Base-by-base conservation (phyloP, 2,329 filamentous ascomycete species). In the Apiospora kogelbergensis region DNA sequence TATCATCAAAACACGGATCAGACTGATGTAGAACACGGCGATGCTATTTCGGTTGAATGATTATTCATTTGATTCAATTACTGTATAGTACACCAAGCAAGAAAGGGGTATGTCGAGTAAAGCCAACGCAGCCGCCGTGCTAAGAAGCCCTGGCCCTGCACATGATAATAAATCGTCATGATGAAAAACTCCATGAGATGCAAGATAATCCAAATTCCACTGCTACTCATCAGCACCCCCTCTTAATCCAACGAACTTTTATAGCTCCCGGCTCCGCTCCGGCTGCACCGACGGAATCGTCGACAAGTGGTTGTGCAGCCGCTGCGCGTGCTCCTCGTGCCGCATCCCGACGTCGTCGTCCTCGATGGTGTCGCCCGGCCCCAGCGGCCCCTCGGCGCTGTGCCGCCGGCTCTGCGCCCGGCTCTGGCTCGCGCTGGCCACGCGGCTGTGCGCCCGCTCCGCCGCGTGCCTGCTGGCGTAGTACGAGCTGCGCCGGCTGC, bases 381-480 rank as follows among this genome's bases (percentile, higher is more conserved):
- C 63, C 46, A 44, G 3, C 45, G 63, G 13, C 24, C 48, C 66
- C 40, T 70, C 68, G 22, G 60, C 37, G 42, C 68, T 70, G 46
- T 70, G 68, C 7, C 68, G 63, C 2, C 63, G 26, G 17, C 53
- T 60, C 20, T 30, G 53, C 17, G 30, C 53, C 20, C 63, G 65
- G n/a, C 65, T 66, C 20, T 44, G 24, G 46, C 48, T 66, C 3
- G 66, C 42, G 40, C 69, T 70, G 4, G 67, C 69, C 24, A 68
- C 68, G 3, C 69, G 66, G 42, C 69, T 70, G 33, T 44, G 42
- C 3, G 42, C 45, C 6, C 65, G 65, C 13, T 46, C 45, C 1
- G 69, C 69, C 1, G 69, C 69, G 53, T 70, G 65, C 17, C 40
- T 48, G 24, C 69, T 70, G 40, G 69, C 57, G 42, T 70, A 70